Evolutionary conservation across 2,329 filamentous ascomycete genomes (phyloP), one percentile per base, ranked within the genome.

Genomic region (Fusarium napiforme): DNA sequence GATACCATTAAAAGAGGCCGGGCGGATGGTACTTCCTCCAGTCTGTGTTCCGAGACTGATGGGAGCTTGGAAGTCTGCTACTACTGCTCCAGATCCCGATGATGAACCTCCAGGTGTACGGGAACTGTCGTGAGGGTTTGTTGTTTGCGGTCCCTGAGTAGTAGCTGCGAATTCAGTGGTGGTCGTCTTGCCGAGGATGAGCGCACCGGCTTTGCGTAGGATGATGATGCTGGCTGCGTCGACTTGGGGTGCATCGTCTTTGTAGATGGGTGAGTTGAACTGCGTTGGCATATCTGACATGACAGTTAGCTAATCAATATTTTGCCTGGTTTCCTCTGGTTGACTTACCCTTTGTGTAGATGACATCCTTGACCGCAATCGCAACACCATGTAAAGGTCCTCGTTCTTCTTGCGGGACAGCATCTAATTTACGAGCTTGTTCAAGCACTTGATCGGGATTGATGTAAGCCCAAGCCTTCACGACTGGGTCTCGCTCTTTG

Each of bases 21-120:
- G 90, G 0, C 90, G 85, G 39, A 92, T 88, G 0, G 83, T 87
- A 61, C 87, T 90, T 1, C 90, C 90, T 4, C 87, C 89, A 0
- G 90, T 93, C 76, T 92, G 90, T 0, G 90, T 90, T 1, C 90
- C 90, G 0, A 92, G 81, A 0, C 81, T 85, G 14, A 92, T 76
- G 0, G 89, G 87, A 0, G 85, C 86, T 70, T 92, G 90, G 53
- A 87, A 86, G 67, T 92, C 90, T 7, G 82, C 90, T 3, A 92
- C 89, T 0, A 89, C 90, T 1, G 90, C 90, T 1, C 84, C 90
- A 1, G 90, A 91, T 0, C 91, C 90, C 0, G 88, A 89, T 0
- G 89, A 91, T 0, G 90, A 92, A n/a, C 90, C 90, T 2, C 90
- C 90, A 0, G 90, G 90, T 0, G 90, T 92, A 2, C 92, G 85